Conservation (phyloP, 148 eudicot genomes). For the Fallopia convolvulus region DNA sequence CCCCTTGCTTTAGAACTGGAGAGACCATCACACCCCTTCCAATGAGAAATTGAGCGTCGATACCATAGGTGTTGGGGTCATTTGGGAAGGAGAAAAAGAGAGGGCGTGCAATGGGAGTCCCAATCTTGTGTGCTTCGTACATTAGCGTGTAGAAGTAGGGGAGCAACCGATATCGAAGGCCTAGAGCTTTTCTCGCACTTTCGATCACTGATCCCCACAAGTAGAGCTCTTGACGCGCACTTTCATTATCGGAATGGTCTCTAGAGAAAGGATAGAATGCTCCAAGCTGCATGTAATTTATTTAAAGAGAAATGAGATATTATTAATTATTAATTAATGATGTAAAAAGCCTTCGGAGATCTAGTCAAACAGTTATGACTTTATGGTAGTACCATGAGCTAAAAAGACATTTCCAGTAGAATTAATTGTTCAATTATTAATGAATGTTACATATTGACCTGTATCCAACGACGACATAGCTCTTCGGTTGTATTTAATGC, state of each 20-base stretch:
- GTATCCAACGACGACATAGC: conserved; percentile 80
- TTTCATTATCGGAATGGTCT: conserved; percentile 45
- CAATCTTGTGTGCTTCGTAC: conserved; percentile 56
- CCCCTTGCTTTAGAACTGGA: conserved; percentile 50
- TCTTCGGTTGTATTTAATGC: conserved; percentile 63
- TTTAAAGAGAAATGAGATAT: not conserved
- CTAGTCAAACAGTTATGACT: too few species aligned
- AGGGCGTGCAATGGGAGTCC: conserved; percentile 65
- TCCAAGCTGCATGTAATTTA: conserved; percentile 41
- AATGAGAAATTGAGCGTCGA: conserved; percentile 61
- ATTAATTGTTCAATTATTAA: too few species aligned
- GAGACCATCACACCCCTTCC: conserved; percentile 79
- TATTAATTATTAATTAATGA: too few species aligned
- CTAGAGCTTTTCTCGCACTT: conserved; percentile 61
- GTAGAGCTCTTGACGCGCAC: conserved; percentile 59
- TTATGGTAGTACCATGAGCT: too few species aligned
- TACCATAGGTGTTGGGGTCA: conserved; percentile 45
- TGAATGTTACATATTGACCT: conserved; percentile 24
- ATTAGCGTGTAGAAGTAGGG: conserved; percentile 69
- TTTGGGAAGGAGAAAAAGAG: conserved; percentile 73
- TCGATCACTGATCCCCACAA: conserved; percentile 72
- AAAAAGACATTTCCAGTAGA: too few species aligned
- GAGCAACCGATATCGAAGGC: conserved; percentile 65
- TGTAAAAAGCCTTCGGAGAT: too few species aligned
- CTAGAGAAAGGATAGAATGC: conserved; percentile 90